A percentile compares a stretch with the other conserved stretches of the same genome.
These are phyloP conservation scores for Chenopodium formosanum DNA, from an alignment of 148 eudicot genomes.

Conservation along the genomic window DNA sequence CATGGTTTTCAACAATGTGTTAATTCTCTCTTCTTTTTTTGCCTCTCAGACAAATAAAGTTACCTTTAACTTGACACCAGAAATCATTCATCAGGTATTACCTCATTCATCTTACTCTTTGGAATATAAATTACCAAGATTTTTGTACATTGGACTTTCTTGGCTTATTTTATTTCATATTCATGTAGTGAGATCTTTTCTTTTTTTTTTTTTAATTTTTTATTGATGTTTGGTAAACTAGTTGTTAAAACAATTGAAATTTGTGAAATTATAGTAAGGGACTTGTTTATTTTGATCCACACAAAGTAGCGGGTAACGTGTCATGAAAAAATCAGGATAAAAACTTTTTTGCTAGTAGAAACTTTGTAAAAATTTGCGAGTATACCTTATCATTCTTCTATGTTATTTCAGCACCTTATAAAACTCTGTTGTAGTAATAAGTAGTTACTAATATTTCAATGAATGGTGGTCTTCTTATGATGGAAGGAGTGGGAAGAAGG, in stretches of 20 bases:
- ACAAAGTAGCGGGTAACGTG: background rate
- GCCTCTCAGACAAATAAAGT: slow-evolving; percentile 83
- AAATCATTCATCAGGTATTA: slow-evolving; percentile 90
- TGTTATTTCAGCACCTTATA: too few relatives aligned
- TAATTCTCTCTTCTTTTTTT: slow-evolving; percentile 15
- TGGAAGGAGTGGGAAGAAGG: too few relatives aligned
- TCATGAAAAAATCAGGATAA: too few relatives aligned
- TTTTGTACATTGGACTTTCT: background rate
- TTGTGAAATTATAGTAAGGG: background rate
- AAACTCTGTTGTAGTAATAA: background rate
- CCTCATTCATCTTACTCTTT: slow-evolving; percentile 5
- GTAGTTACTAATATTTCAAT: background rate
- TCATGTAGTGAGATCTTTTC: background rate
- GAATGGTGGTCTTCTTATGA: too few relatives aligned
- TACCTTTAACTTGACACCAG: slow-evolving; percentile 86
- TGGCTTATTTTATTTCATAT: background rate
- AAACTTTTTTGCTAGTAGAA: background rate
- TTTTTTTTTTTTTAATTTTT: too few relatives aligned
- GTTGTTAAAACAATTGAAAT: background rate
- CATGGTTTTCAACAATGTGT: background rate
- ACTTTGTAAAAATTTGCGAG: too few relatives aligned
- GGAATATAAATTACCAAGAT: background rate
- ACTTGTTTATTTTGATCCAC: background rate
- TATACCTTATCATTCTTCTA: too few relatives aligned
- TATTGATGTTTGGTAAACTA: background rate